Percentiles rank a stretch among this genome's conserved stretches.
These are phyloP conservation scores for Pisolithus sp. DNA, from an alignment of 768 basidiomycete genomes.

Conservation along the genomic window DNA sequence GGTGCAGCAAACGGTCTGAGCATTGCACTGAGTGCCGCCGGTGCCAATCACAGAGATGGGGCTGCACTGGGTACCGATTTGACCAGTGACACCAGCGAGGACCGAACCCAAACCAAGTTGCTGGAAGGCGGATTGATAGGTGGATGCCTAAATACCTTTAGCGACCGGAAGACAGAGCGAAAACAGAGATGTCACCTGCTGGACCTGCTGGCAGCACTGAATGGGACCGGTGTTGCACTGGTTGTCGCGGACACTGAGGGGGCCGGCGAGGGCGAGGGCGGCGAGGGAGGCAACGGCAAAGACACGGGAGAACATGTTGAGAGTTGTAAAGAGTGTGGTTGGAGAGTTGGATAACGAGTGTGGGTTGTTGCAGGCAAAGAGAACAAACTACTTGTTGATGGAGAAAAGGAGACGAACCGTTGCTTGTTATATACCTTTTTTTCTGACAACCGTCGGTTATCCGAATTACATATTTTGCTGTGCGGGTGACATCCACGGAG, in stretches of 20 bases:
- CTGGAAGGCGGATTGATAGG: background rate
- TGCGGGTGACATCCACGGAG: no score
- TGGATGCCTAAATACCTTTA: background rate
- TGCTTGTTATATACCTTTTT: no score
- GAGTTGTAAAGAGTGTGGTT: background rate
- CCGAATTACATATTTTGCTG: no score
- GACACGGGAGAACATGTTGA: background rate
- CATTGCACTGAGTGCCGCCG: constrained; percentile 10
- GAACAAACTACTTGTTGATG: background rate
- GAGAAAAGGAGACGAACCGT: no score
- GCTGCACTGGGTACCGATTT: constrained; percentile 1
- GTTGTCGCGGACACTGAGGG: background rate
- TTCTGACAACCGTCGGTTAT: no score
- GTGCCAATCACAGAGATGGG: constrained; percentile 4
- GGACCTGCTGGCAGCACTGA: constrained; percentile 4
- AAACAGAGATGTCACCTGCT: background rate
- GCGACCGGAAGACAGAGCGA: background rate
- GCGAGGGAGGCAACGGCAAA: background rate
- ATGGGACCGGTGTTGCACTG: constrained; percentile 9
- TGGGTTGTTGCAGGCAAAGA: background rate
- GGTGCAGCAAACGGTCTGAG: constrained; percentile 34
- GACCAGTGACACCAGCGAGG: constrained; percentile 2
- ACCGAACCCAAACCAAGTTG: constrained; percentile 3
- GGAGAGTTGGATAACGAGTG: background rate
- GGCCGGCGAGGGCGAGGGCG: background rate